Evolutionary conservation across 257 asterid species (phyloP).

Genomic region (Capsicum rhomboideum): DNA sequence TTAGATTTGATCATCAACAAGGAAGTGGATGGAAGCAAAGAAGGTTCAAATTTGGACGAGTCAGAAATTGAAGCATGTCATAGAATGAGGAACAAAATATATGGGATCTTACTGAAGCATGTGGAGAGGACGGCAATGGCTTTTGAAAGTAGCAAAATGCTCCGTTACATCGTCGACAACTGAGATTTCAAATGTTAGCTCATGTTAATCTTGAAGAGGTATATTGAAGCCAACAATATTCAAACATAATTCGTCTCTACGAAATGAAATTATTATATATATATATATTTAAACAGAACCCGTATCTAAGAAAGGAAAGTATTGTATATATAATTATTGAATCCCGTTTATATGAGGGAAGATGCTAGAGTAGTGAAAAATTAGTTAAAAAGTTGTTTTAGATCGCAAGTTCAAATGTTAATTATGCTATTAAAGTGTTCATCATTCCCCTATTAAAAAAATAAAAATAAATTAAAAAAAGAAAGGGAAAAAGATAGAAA

Average conservation of each 20-base stretch:
- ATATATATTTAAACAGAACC: no score
- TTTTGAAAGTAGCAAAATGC: constrained; percentile 14
- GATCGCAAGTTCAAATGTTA: no score
- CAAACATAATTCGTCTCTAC: no score
- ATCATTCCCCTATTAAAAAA: no score
- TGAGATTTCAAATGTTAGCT: background rate
- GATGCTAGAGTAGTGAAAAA: background rate
- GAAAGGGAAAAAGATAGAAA: no score
- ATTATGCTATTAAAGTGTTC: no score
- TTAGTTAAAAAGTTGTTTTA: no score
- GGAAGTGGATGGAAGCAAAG: constrained; percentile 8
- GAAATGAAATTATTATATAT: no score
- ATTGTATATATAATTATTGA: no score
- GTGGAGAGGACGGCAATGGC: constrained; percentile 64
- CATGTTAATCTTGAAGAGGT: background rate
- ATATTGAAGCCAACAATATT: background rate
- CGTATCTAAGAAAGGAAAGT: background rate
- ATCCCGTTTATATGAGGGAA: background rate
- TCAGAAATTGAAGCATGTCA: constrained; percentile 32
- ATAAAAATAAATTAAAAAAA: no score
- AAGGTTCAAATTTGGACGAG: constrained; percentile 13
- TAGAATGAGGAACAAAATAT: constrained; percentile 56
- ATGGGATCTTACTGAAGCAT: constrained; percentile 44
- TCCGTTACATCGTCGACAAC: background rate
- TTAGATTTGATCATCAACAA: constrained; percentile 34